Evolutionary conservation across 768 basidiomycete species (phyloP), one percentile per base, ranked within the genome.

Genomic region (Xanthoconium purpureum): DNA sequence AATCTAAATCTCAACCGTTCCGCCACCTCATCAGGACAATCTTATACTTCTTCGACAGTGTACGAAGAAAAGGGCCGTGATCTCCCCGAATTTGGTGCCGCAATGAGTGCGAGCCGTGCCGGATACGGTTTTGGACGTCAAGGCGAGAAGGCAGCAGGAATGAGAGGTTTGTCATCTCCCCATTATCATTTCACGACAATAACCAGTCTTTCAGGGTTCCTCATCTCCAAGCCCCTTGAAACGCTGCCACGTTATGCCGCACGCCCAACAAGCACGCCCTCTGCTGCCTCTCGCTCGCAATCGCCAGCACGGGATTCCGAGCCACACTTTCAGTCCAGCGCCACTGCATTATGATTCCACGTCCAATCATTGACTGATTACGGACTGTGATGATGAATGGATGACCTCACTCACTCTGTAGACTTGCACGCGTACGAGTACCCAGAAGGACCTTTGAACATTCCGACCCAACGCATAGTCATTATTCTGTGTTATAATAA

Each of bases 81-180:
- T 53, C 49, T 55, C 6, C 29, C 64, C 45, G 71, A 72, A 46
- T 65, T 63, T 36, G 54, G 62, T 52, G 57, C 60, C 1, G 44
- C 46, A 32, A 60, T 66, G 35, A 61, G 58, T 55, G 57, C 17
- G 28, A 72, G 61, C 58, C 81, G 80, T 65, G 73, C 77, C 50
- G 83, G 85, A 12, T 82, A 84, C 59, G 89, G 90, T n/a, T 93
- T 93, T 63, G 89, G 90, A 38, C 78, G 84, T 56, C 87, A 88
- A 63, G 89, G 84, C 5, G 87, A 91, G 72, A 88, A 87, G 71
- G 80, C 80, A 50, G 88, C 87, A 11, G 84, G 76, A 10, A 70
- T 83, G 63, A 82, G 75, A 65, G 88, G 88, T 72, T 54, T 33
- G 70, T 56, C 37, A 6, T 47, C 1, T 20, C 47, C 17, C 32